A percentile compares a stretch with the other conserved stretches of the same genome.
Conservation (phyloP, 2,329 filamentous ascomycete species). For the Aureobasidium pullulans region DNA sequence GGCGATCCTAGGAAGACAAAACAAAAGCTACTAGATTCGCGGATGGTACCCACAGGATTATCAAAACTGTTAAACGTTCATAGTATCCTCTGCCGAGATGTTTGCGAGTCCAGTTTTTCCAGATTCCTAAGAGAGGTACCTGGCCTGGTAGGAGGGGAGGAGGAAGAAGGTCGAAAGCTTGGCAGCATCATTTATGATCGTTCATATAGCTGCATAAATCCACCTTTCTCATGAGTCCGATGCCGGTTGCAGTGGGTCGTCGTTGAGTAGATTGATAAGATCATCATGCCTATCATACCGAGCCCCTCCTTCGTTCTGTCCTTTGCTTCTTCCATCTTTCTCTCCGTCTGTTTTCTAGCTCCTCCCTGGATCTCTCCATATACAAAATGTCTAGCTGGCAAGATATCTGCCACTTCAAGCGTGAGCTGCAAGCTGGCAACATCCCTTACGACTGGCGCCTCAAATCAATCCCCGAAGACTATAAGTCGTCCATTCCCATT, state of each 20-base stretch:
- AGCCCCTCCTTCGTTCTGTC: too few species aligned
- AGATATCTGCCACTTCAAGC: constrained; percentile 6
- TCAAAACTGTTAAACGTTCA: too few species aligned
- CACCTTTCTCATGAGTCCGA: neutral
- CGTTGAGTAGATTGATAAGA: constrained; percentile 3
- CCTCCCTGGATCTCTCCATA: rapidly evolving
- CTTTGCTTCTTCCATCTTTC: neutral
- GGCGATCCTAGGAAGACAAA: too few species aligned
- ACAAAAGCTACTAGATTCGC: too few species aligned
- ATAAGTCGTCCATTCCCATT: constrained; percentile 3
- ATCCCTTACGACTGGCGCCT: constrained; percentile 1
- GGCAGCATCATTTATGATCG: too few species aligned
- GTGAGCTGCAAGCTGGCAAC: neutral
- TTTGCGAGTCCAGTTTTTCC: too few species aligned
- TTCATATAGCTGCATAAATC: too few species aligned
- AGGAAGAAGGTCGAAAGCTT: too few species aligned
- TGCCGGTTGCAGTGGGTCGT: neutral
- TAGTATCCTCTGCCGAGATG: too few species aligned
- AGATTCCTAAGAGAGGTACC: too few species aligned
- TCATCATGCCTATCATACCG: neutral
- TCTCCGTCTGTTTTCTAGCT: neutral
- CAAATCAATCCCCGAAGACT: neutral
- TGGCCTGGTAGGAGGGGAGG: too few species aligned
- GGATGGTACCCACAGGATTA: too few species aligned
- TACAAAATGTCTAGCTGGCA: neutral